Base-by-base conservation (phyloP, 1,284 basidiomycete genomes). In the Trametes polyzona region DNA sequence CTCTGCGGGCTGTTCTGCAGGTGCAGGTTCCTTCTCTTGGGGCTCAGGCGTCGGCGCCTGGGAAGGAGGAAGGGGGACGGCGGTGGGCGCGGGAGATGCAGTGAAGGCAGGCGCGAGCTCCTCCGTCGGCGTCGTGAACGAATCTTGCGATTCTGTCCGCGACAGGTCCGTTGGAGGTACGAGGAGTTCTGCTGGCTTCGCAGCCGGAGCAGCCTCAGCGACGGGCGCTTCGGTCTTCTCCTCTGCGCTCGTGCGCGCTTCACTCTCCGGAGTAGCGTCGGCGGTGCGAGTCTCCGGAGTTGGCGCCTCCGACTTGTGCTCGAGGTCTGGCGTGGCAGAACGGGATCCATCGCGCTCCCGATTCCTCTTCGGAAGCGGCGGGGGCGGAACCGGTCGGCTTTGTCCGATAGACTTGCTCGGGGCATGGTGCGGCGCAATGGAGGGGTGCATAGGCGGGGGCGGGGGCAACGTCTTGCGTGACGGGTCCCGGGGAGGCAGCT, bases 61-160 rank as follows among this genome's bases (percentile, higher is more conserved):
- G 0, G 71, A 83, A 1, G 78, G 76, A 0, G 81, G 80, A 0
- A 81, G 71, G 8, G 81, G 76, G 4, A 81, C 57, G n/a, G 61
- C 37, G 1, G 70, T 65, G 11, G 65, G 59, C 12, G 48, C 52
- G 10, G 68, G 52, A 6, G 67, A 64, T 9, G 57, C 40, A 10
- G 53, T 33, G 21, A 62, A 46, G 9, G 50, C 57, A 3, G 63
- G 52, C 14, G 63, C 50, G 36, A 68, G 51, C 49, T 71, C 73
- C 48, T 75, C 74, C 14, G 64, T 65, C n/a, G 74, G 71, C 3
- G 74, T 73, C 26, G 66, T 59, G 66, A 73, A 74, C 7, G 64
- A 57, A 44, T 71, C 71, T 27, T 62, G 59, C 24, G 65, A 65
- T 23, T 67, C 66, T 10, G 33, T 55, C 27, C 67, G 50, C 24